Conservation (phyloP, 2,329 filamentous ascomycete species). For the Metarhizium anisopliae region DNA sequence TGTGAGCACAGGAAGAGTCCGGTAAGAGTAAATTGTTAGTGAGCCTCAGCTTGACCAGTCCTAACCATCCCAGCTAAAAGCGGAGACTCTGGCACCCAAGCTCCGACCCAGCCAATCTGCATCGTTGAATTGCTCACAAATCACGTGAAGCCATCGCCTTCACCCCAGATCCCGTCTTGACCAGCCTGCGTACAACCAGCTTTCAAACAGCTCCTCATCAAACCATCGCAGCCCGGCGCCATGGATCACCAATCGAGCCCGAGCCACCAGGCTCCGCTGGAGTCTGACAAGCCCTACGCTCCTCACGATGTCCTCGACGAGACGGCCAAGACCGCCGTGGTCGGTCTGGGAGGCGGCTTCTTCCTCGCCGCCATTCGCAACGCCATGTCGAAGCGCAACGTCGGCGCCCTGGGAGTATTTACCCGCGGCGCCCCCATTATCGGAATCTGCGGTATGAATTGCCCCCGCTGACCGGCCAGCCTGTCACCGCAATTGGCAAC, state of each 20-base stretch:
- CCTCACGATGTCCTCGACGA: slow-evolving; percentile 66
- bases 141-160: slow-evolving; percentile 22
- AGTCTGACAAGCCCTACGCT: slow-evolving; percentile 42
- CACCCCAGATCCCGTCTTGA: too few relatives aligned
- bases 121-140: slow-evolving; percentile 23
- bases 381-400: slow-evolving; percentile 72
- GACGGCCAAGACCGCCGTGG: slow-evolving; percentile 53
- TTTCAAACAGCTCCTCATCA: slow-evolving; percentile 4
- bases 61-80: neutral
- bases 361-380: slow-evolving; percentile 76
- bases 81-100: neutral
- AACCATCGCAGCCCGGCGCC: slow-evolving; percentile 13
- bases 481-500: neutral
- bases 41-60: too few relatives aligned
- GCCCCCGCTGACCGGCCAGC: neutral
- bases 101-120: slow-evolving; percentile 19
- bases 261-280: slow-evolving; percentile 16
- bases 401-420: slow-evolving; percentile 73
- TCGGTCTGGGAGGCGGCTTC: slow-evolving; percentile 60
- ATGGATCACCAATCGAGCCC: slow-evolving; percentile 23
- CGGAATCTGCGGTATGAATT: slow-evolving; percentile 30
- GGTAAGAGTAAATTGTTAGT: too few relatives aligned
- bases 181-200: neutral
- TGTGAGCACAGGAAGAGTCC: too few relatives aligned
- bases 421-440: slow-evolving; percentile 70